phyloP scores from a whole-genome alignment of 805 yeast species.

The Wickerhamomyces bisporus region DNA sequence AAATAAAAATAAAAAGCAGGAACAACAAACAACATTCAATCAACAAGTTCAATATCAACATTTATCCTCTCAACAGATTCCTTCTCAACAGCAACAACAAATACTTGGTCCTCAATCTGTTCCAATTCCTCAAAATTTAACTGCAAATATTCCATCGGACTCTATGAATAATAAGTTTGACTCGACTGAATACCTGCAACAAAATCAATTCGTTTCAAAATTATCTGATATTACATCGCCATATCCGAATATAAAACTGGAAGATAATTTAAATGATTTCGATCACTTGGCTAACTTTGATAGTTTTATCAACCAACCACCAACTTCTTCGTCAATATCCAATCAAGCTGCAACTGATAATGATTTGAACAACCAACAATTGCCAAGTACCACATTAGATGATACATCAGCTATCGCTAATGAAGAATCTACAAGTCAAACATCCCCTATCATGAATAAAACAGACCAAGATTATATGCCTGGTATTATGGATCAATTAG shows the following conservation, averaged over 20 bases:
- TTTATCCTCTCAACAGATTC: slow-evolving; percentile 1
- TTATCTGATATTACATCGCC: slow-evolving; percentile 5
- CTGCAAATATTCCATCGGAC: slow-evolving; percentile 6
- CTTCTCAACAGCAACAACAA: slow-evolving; percentile 6
- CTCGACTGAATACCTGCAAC: slow-evolving; percentile 1
- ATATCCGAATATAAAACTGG: slow-evolving; percentile 17
- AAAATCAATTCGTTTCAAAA: slow-evolving; percentile 1
- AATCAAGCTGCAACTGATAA: too few relatives aligned
- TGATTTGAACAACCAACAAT: neutral
- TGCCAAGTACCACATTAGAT: neutral
- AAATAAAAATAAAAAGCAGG: slow-evolving; percentile 7
- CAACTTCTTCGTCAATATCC: neutral
- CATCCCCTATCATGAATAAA: slow-evolving; percentile 1
- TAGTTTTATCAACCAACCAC: slow-evolving; percentile 23
- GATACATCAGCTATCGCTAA: too few relatives aligned
- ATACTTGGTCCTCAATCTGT: slow-evolving; percentile 10
- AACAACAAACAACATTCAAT: slow-evolving; percentile 3
- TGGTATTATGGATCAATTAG: slow-evolving; percentile 81
- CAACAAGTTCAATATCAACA: slow-evolving; percentile 2
- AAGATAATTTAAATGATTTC: slow-evolving; percentile 18
- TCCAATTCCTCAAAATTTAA: slow-evolving; percentile 24
- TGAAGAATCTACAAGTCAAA: too few relatives aligned
- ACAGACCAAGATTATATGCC: slow-evolving; percentile 59
- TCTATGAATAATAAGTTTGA: neutral
- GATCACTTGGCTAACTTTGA: slow-evolving; percentile 27